phyloP scores from a whole-genome alignment of 1,139 yeast species.

The Taphrina flavorubra region DNA sequence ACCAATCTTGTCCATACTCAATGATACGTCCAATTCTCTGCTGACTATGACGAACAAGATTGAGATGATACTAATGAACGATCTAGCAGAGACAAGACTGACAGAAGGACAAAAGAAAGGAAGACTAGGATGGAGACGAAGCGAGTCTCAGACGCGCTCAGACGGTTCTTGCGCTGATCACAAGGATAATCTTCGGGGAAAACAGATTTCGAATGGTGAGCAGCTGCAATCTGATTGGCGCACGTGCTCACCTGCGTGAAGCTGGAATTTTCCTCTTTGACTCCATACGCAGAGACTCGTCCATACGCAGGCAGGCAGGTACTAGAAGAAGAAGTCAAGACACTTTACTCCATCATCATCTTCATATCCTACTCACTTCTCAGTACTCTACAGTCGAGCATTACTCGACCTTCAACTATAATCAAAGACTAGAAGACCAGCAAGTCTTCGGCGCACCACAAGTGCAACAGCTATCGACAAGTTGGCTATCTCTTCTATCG shows the following conservation, averaged over 20 bases:
- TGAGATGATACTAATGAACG: too few relatives aligned
- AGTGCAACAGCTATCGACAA: conserved; percentile 19
- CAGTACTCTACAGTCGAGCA: background rate
- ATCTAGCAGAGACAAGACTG: background rate
- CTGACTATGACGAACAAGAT: background rate
- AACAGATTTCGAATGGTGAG: background rate
- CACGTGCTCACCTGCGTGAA: background rate
- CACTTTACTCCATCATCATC: background rate
- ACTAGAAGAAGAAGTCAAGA: too few relatives aligned
- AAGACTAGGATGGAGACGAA: too few relatives aligned
- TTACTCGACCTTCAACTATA: background rate
- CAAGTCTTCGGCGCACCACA: conserved; percentile 14
- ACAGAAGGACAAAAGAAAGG: background rate
- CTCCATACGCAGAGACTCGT: too few relatives aligned
- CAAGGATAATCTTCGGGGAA: background rate
- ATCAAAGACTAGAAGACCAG: background rate
- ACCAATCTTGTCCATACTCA: conserved; percentile 32
- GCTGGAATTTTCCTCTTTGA: background rate
- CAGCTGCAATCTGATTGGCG: conserved; percentile 2
- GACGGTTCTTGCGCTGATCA: too few relatives aligned
- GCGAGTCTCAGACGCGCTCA: too few relatives aligned
- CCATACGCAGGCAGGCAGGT: too few relatives aligned
- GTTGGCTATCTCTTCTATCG: conserved; percentile 18
- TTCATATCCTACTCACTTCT: background rate
- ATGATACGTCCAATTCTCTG: too few relatives aligned